Base-by-base conservation (phyloP, 176 grass and related monocot species). In the Leersia perrieri region DNA sequence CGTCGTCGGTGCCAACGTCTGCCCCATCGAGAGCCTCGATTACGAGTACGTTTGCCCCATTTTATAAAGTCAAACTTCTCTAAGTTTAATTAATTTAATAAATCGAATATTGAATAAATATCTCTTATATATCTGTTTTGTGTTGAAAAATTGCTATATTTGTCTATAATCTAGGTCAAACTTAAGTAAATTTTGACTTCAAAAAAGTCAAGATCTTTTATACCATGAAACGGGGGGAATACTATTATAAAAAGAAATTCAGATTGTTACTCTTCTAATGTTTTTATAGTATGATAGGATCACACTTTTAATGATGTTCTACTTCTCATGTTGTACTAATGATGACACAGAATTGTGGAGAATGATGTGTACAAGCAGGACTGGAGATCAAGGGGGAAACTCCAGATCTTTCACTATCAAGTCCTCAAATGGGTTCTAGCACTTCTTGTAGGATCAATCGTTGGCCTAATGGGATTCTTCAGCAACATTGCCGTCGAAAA, bases 21-120 rank as follows among this genome's bases (percentile, higher is more conserved):
- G 83, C 92, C 80, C 83, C 36, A 91, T 94, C 40, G 92, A 94
- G 81, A 91, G 92, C 83, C 89, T 94, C 53, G 92, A 94, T 62
- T 94, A 94, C 55, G 92, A 94, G 86, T 94, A 75, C 61, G 78
- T 66, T 23, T 51, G 16, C 16, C 62, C 14, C n/a, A n/a, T n/a
- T n/a, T n/a, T n/a, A n/a, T n/a, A n/a, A n/a, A n/a, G n/a, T n/a
- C n/a, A n/a, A n/a, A n/a, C n/a, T n/a, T n/a, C n/a, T n/a, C n/a
- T n/a, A n/a, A n/a, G n/a, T n/a, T n/a, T n/a, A n/a, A n/a, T n/a
- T n/a, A n/a, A n/a, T n/a, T n/a, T n/a, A n/a, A n/a, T n/a, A n/a
- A n/a, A n/a, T n/a, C n/a, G n/a, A n/a, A n/a, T n/a, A n/a, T n/a
- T n/a, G n/a, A n/a, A n/a, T n/a, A n/a, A n/a, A n/a, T n/a, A n/a